A percentile compares a stretch with the other conserved stretches of the same genome.
These are phyloP conservation scores for Lobosporangium transversale DNA, from an alignment of 192 early-diverging fungal species.

Conservation along the genomic window DNA sequence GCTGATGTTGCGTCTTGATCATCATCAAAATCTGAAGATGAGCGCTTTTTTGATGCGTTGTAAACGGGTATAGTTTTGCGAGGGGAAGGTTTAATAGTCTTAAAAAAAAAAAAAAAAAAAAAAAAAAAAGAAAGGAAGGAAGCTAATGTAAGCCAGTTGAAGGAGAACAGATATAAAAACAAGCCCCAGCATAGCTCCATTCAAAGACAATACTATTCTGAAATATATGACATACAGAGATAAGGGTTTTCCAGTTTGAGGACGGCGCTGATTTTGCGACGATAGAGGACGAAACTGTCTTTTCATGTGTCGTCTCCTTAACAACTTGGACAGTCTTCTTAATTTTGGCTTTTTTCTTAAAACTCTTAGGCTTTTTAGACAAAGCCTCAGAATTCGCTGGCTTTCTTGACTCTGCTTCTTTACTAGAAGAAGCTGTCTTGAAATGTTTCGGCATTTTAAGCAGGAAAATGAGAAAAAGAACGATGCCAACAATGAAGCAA, in stretches of 20 bases:
- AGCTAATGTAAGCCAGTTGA: neutral
- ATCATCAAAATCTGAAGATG: constrained; percentile 27
- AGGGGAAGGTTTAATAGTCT: constrained; percentile 48
- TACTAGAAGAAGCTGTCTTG: neutral
- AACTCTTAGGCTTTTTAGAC: neutral
- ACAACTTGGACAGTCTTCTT: constrained; percentile 21
- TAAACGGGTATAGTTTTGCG: constrained; percentile 34
- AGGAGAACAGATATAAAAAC: neutral
- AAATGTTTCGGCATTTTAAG: neutral
- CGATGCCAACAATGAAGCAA: too few species aligned
- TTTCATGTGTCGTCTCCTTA: constrained; percentile 11
- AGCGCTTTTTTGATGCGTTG: constrained; percentile 23
- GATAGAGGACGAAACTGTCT: constrained; percentile 23
- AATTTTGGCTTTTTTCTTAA: constrained; percentile 14
- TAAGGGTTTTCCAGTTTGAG: constrained; percentile 63
- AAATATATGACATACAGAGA: constrained; percentile 46
- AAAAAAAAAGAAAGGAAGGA: neutral
- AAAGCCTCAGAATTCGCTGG: neutral
- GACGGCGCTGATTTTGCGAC: constrained; percentile 51
- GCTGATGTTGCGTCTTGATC: constrained; percentile 42
- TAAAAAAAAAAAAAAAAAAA: neutral
- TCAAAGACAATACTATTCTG: neutral
- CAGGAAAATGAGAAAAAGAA: too few species aligned
- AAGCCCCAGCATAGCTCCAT: neutral
- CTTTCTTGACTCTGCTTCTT: neutral